Evolutionary conservation across 257 asterid species (phyloP), one percentile per base, ranked within the genome.

Genomic region (Agastache rugosa): DNA sequence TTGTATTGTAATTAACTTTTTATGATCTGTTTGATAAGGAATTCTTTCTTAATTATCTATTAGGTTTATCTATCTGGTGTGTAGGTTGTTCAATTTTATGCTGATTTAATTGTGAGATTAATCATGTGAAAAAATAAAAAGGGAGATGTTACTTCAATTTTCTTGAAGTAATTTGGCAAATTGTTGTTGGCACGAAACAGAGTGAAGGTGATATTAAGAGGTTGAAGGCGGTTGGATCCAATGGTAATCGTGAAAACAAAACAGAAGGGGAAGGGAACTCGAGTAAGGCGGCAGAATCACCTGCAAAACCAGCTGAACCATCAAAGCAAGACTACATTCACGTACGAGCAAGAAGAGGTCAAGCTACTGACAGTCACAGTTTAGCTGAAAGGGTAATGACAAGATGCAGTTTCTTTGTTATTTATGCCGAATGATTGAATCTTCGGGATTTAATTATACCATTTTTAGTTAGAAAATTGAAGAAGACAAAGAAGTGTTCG

Each of bases 331-430:
- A 88, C 76, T 88, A 79, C 79, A 86, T 88, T 47, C 93, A 88
- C 34, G 93, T 88, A 16, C 85, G 93, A 59, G 93, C 93, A 19
- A 86, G 93, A 80, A 77, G 93, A 68, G 93, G 93, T 66, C 93
- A 88, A 83, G 93, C 93, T 37, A 88, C 93, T 42, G 93, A 88
- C 72, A 88, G 88, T 70, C 91, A 86, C 90, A 86, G 93, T 81
- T 83, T 88, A 79, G 93, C 93, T 27, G 93, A 88, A 82, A 75
- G 91, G 71, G 93, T 86, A 88, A 86, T 74, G 66, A 47, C 71
- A 12, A 27, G 8, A 15, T 19, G 20, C 48, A 22, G 2, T 11
- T 50, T 75, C 55, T 31, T 60, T 72, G 73, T 45, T 8, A 41
- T 64, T 42, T 17, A 23, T 77, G 12, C 61, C 8, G 41, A 17